These are phyloP conservation scores for Penicillium sp. DNA, from an alignment of 2,329 filamentous ascomycete genomes.

Conservation along the genomic window DNA sequence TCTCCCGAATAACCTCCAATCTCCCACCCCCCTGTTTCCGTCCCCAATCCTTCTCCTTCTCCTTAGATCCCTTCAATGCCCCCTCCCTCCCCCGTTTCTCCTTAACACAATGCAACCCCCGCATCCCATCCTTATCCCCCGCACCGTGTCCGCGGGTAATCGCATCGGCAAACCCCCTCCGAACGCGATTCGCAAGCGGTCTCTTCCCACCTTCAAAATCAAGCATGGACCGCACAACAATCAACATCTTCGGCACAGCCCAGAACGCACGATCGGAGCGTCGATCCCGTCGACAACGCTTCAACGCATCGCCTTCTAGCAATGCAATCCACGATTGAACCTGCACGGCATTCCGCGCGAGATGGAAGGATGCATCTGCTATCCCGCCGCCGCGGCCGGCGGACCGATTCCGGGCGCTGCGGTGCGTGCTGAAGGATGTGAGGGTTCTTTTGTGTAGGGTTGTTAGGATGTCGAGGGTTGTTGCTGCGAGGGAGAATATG, in stretches of 20 bases:
- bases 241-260: slow-evolving; percentile 41
- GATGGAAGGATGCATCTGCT: slow-evolving; percentile 59
- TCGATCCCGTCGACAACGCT: slow-evolving; percentile 31
- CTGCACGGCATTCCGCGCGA: slow-evolving; percentile 51
- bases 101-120: slow-evolving; percentile 16
- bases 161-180: slow-evolving; percentile 22
- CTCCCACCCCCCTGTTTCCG: not conserved
- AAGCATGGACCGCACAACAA: slow-evolving; percentile 41
- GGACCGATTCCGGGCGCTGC: slow-evolving; percentile 53
- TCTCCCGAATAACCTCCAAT: not conserved
- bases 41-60: not conserved
- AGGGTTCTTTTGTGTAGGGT: slow-evolving; percentile 58
- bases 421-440: slow-evolving; percentile 56
- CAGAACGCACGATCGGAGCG: slow-evolving; percentile 38
- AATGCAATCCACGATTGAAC: slow-evolving; percentile 57
- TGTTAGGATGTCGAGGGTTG: slow-evolving; percentile 60
- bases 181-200: slow-evolving; percentile 34
- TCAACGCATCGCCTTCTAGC: slow-evolving; percentile 50
- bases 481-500: slow-evolving; percentile 59
- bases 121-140: not conserved
- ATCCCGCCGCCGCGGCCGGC: slow-evolving; percentile 50
- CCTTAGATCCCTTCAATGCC: not conserved
- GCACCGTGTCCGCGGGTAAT: slow-evolving; percentile 1
- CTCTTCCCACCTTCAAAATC: slow-evolving; percentile 34
- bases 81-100: not conserved